These are phyloP conservation scores for Hyaloscypha variabilis DNA, from an alignment of 495 filamentous ascomycete species.

Conservation along the genomic window DNA sequence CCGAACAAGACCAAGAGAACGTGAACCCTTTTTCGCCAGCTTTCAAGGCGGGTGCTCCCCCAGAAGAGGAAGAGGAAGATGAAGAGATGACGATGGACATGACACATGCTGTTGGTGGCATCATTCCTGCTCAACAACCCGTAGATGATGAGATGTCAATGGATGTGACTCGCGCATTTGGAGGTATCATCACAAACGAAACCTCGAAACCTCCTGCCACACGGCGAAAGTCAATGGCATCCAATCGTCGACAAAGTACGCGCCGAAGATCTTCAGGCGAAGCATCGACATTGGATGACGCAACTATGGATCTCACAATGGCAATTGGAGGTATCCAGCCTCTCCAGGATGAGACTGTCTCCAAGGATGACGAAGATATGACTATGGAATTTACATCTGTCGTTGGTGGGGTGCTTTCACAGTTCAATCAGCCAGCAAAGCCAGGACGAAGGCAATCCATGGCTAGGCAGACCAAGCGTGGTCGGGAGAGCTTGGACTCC, in stretches of 20 bases:
- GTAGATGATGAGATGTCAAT: slow-evolving; percentile 64
- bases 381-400: slow-evolving; percentile 87
- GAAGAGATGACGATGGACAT: slow-evolving; percentile 85
- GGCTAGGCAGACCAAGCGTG: slow-evolving; percentile 9
- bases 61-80: slow-evolving; percentile 40
- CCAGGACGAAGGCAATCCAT: slow-evolving; percentile 25
- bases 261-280: slow-evolving; percentile 33
- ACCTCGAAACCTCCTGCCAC: slow-evolving; percentile 8
- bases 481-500: slow-evolving; percentile 27
- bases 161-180: slow-evolving; percentile 83
- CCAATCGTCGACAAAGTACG: slow-evolving; percentile 32
- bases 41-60: slow-evolving; percentile 28
- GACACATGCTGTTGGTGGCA: slow-evolving; percentile 80
- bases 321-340: slow-evolving; percentile 64
- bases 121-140: slow-evolving; percentile 55
- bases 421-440: slow-evolving; percentile 36
- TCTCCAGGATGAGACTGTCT: slow-evolving; percentile 26
- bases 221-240: slow-evolving; percentile 23
- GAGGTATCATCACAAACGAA: slow-evolving; percentile 65
- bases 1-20: slow-evolving; percentile 63
- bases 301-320: slow-evolving; percentile 79
- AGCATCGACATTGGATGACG: slow-evolving; percentile 48
- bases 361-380: slow-evolving; percentile 62
- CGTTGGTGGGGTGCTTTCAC: slow-evolving; percentile 73
- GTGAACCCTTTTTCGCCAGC: slow-evolving; percentile 50